These are phyloP conservation scores for Aspergillus aculeatus DNA, from an alignment of 2,329 filamentous ascomycete genomes.

Conservation along the genomic window DNA sequence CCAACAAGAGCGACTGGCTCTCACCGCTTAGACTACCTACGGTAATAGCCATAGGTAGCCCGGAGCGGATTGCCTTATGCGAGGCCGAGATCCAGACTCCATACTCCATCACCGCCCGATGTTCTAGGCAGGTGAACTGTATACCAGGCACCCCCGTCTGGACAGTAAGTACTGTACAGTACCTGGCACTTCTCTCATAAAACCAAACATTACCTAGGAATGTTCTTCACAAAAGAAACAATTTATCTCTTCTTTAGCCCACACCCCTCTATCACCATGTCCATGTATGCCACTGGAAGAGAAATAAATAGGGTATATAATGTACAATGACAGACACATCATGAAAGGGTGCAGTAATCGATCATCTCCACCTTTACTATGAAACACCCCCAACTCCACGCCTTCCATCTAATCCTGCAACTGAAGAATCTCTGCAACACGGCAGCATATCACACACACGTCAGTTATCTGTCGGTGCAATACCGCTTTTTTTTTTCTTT, in stretches of 20 bases:
- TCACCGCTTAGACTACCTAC: too few relatives aligned
- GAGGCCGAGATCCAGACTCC: too few relatives aligned
- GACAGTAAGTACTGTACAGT: too few relatives aligned
- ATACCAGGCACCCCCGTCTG: too few relatives aligned
- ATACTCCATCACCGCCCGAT: too few relatives aligned
- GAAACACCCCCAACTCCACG: neutral
- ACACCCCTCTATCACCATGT: neutral
- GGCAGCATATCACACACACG: neutral
- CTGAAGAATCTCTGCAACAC: neutral
- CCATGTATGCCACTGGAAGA: neutral
- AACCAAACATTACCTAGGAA: too few relatives aligned
- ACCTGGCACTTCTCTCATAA: too few relatives aligned
- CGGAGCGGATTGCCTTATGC: too few relatives aligned
- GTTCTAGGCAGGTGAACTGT: too few relatives aligned
- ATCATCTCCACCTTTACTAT: neutral
- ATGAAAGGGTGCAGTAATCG: neutral
- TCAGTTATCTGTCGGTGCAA: neutral
- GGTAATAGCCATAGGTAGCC: too few relatives aligned
- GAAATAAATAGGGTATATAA: neutral
- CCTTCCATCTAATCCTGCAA: neutral
- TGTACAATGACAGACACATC: neutral
- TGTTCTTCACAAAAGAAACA: too few relatives aligned
- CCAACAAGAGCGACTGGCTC: neutral
- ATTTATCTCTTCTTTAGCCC: too few relatives aligned
- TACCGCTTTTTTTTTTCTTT: neutral